phyloP scores from a whole-genome alignment of 2,329 filamentous ascomycete genomes.

The Lachnum nothofagi region DNA sequence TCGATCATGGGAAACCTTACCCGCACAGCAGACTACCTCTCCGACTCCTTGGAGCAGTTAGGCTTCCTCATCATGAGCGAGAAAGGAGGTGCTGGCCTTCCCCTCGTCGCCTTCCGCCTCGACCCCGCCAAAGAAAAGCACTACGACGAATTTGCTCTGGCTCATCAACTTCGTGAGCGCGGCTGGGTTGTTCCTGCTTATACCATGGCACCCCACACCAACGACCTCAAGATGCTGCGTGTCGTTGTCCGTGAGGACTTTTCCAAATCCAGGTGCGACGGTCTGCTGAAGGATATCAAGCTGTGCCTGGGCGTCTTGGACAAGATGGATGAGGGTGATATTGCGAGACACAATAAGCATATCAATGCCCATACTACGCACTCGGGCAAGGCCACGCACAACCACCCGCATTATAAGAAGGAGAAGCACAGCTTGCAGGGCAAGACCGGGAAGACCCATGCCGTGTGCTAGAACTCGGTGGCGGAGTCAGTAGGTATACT shows the following conservation, averaged over 20 bases:
- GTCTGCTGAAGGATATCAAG: slow-evolving; percentile 72
- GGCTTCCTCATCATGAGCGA: slow-evolving; percentile 89
- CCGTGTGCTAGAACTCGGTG: slow-evolving; percentile 58
- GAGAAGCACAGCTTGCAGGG: slow-evolving; percentile 86
- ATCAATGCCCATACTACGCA: slow-evolving; percentile 50
- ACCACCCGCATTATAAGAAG: slow-evolving; percentile 40
- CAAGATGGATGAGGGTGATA: slow-evolving; percentile 65
- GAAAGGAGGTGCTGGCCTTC: slow-evolving; percentile 69
- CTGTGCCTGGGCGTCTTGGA: slow-evolving; percentile 67
- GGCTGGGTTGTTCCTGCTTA: slow-evolving; percentile 95
- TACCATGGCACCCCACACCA: slow-evolving; percentile 88
- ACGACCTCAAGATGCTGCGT: slow-evolving; percentile 82
- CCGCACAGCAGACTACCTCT: slow-evolving; percentile 81
- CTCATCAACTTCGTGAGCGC: slow-evolving; percentile 78
- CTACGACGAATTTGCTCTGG: slow-evolving; percentile 72
- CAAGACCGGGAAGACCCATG: slow-evolving; percentile 86
- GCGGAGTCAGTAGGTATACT: background rate
- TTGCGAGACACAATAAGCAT: slow-evolving; percentile 65
- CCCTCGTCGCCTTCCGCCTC: slow-evolving; percentile 84
- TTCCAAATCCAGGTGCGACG: slow-evolving; percentile 72
- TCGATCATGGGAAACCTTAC: slow-evolving; percentile 97
- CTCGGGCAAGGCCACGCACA: slow-evolving; percentile 25
- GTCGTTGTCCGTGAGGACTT: slow-evolving; percentile 94
- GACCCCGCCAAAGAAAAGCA: slow-evolving; percentile 37
- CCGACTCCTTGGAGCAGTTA: slow-evolving; percentile 63